Percentiles rank a stretch among this genome's conserved stretches.
These are phyloP conservation scores for Metschnikowia orientalis DNA, from an alignment of 805 yeast species.

Conservation along the genomic window DNA sequence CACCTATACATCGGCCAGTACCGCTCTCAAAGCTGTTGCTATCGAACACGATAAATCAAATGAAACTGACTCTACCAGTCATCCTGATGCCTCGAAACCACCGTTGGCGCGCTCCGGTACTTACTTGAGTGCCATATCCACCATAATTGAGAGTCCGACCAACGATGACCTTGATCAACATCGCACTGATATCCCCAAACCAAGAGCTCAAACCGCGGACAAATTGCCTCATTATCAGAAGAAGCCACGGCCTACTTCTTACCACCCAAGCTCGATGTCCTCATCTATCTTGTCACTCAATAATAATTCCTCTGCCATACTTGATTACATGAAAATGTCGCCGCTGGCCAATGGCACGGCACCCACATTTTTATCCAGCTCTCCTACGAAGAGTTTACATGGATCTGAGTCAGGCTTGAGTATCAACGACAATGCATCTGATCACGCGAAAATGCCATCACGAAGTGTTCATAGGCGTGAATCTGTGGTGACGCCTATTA, in stretches of 20 bases:
- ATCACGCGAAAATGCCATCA: slow-evolving; percentile 12
- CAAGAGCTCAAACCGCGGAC: slow-evolving; percentile 15
- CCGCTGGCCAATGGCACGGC: slow-evolving; percentile 29
- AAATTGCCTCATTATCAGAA: slow-evolving; percentile 44
- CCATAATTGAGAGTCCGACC: slow-evolving; percentile 46
- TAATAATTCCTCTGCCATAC: slow-evolving; percentile 18
- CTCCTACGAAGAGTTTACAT: slow-evolving; percentile 34
- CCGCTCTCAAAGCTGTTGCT: slow-evolving; percentile 70
- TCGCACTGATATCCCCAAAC: slow-evolving; percentile 7
- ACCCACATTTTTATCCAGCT: slow-evolving; percentile 35
- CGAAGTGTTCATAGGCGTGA: slow-evolving; percentile 16
- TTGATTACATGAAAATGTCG: slow-evolving; percentile 34
- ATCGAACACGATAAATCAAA: slow-evolving; percentile 45
- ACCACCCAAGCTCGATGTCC: slow-evolving; percentile 60
- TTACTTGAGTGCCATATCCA: slow-evolving; percentile 37
- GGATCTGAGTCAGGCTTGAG: slow-evolving; percentile 26
- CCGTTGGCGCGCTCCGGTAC: slow-evolving; percentile 20
- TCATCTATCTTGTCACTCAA: slow-evolving; percentile 20
- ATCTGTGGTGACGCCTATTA: slow-evolving; percentile 40
- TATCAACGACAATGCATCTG: slow-evolving; percentile 13
- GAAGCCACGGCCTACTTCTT: slow-evolving; percentile 80
- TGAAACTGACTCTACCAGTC: slow-evolving; percentile 5
- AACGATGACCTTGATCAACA: slow-evolving; percentile 8
- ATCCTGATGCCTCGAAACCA: not conserved
- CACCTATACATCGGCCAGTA: slow-evolving; percentile 52